A percentile compares a stretch with the other conserved stretches of the same genome.
These are phyloP conservation scores for Arabis hirsuta DNA, from an alignment of 345 rosid genomes.

Conservation along the genomic window DNA sequence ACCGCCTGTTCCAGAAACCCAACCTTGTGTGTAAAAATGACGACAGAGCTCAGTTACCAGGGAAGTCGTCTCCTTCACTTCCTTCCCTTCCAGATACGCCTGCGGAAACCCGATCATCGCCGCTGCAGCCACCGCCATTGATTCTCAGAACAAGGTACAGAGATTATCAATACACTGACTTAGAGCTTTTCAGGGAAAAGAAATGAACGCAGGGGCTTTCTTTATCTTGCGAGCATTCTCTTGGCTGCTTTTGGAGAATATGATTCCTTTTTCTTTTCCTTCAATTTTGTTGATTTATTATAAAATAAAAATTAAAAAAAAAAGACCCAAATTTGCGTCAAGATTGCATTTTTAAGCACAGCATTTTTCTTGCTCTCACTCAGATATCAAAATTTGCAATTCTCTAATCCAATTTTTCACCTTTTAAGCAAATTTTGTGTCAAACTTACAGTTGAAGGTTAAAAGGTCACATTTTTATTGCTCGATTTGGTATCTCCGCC, in stretches of 20 bases:
- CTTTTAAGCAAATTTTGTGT: too few relatives aligned
- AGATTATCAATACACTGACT: constrained; percentile 21
- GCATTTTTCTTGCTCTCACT: constrained; percentile 30
- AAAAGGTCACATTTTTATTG: too few relatives aligned
- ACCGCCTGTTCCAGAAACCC: constrained; percentile 97
- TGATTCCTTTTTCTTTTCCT: constrained; percentile 16
- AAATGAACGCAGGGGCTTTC: constrained; percentile 8
- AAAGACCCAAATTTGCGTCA: constrained; percentile 26
- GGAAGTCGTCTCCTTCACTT: constrained; percentile 65
- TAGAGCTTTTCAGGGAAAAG: constrained; percentile 13
- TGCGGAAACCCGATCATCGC: constrained; percentile 52
- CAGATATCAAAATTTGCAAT: not conserved
- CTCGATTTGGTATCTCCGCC: too few relatives aligned
- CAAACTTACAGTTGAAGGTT: too few relatives aligned
- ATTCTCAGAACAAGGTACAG: not conserved
- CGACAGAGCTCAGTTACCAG: constrained; percentile 81
- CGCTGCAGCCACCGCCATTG: constrained; percentile 45
- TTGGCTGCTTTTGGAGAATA: constrained; percentile 33
- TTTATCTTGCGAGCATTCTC: not conserved
- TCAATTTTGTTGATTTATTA: not conserved
- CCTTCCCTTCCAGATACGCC: constrained; percentile 70
- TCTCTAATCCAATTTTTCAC: not conserved
- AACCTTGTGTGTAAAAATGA: constrained; percentile 86
- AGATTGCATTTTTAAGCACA: constrained; percentile 5
- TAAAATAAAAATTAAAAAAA: not conserved